Evolutionary conservation across 1,139 yeast species (phyloP), one percentile per base, ranked within the genome.

Genomic region (Saccharomycopsis hybrid): DNA sequence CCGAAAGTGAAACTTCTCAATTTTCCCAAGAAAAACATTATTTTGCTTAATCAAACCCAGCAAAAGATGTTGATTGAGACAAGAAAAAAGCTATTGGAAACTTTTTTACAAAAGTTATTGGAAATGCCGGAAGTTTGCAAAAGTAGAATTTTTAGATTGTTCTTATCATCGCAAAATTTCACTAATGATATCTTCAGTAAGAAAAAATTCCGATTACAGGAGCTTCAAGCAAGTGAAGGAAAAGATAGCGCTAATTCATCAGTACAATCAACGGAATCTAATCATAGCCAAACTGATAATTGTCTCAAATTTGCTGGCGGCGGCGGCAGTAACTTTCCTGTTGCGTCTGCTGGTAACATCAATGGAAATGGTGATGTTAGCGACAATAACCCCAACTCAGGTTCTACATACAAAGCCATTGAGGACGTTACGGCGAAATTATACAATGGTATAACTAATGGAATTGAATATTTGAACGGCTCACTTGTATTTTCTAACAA

Each of bases 151-250:
- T 85, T 89, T 60, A 70, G 96, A 52, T 73, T 80, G 44, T 90
- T 90, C 61, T 67, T 90, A 47, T 86, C 96, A 0, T 79, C 88
- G 4, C 88, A 85, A 51, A 78, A 79, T 30, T 82, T 82, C 60
- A 70, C 38, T 13, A 48, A 41, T 30, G 52, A 49, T 30, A 43
- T 53, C 13, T 50, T 53, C 28, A 31, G 42, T 5, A 48, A 48
- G 32, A 62, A 50, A 57, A 73, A 31, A 30, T 24, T 24, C n/a
- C 9, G 24, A 46, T 31, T 11, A 31, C 31, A 5, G 30, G 42
- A n/a, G 41, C 9, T 35, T 28, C 46, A 35, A 18, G 18, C 28
- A n/a, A 32, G 13, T 33, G 36, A 18, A 24, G n/a, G n/a, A n/a
- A n/a, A n/a, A n/a, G n/a, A n/a, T n/a, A n/a, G n/a, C n/a, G n/a